Conservation (phyloP, 202 grass and related monocot genomes). For the Elaeis oleifera region DNA sequence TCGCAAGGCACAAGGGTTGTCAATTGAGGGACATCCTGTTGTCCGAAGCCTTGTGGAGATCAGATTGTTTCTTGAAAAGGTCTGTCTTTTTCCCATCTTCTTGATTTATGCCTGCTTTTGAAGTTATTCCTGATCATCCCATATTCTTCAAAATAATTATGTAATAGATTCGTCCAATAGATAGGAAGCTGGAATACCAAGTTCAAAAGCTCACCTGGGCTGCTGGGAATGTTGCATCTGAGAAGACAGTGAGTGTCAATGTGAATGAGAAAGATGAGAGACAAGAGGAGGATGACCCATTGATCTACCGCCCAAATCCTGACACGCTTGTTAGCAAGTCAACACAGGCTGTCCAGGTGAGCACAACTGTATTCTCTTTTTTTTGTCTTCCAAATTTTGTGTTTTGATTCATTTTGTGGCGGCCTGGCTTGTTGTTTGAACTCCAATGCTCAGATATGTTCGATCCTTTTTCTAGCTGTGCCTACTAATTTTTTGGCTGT, state of each 20-base stretch:
- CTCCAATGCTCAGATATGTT: background rate
- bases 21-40: slow-evolving; percentile 52
- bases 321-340: slow-evolving; percentile 50
- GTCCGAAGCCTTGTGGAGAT: slow-evolving; percentile 61
- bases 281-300: slow-evolving; percentile 52
- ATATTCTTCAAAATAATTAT: slow-evolving; percentile 4
- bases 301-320: slow-evolving; percentile 51
- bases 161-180: slow-evolving; percentile 62
- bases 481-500: too few species aligned
- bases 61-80: slow-evolving; percentile 87
- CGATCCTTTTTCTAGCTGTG: too few species aligned
- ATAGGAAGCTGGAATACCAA: slow-evolving; percentile 90
- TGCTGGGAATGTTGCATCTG: slow-evolving; percentile 31
- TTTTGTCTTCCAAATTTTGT: background rate
- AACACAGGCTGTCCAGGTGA: slow-evolving; percentile 18
- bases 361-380: slow-evolving; percentile 14
- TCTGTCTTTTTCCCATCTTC: slow-evolving; percentile 7
- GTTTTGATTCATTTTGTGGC: background rate
- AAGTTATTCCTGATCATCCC: background rate
- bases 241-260: slow-evolving; percentile 25
- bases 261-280: slow-evolving; percentile 30
- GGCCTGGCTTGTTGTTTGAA: background rate
- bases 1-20: slow-evolving; percentile 73
- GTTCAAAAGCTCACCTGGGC: slow-evolving; percentile 73
- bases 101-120: slow-evolving; percentile 3